Base-by-base conservation (phyloP, 495 filamentous ascomycete genomes). In the Choiromyces venosus region DNA sequence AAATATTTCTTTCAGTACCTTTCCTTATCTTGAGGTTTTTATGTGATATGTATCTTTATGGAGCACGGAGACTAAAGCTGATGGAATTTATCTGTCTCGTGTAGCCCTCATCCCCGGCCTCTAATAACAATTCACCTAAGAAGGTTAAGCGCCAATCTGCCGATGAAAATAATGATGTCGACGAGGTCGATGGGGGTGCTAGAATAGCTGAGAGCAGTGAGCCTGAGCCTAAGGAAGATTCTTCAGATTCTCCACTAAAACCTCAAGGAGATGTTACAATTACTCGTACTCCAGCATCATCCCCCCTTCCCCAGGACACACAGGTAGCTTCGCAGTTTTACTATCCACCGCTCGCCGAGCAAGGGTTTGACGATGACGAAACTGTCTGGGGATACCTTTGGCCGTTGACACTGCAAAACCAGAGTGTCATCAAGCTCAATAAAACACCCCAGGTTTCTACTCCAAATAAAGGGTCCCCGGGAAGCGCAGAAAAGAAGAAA, bases 351-450 rank as follows among this genome's bases (percentile, higher is more conserved):
- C 88, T 92, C 7, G 85, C 87, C n/a, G 87, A 88, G 42, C 87
- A 93, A 35, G 90, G 91, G 10, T 89, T 92, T 68, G 92, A 94
- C 56, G 92, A 91, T 67, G 93, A 97, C 81, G 91, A 93, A 79
- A 76, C 52, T 12, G 92, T 97, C 2, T 99, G 95, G 96, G 95
- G 95, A 18, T 99, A 99, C 76, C 84, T 99, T 7, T 87, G 96
- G 71, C 93, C 94, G 21, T 82, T 97, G 33, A 89, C 93, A 80
- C 89, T 87, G 21, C 87, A 90, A n/a, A 84, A 82, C 18, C 85
- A 88, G 36, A 84, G 96, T 52, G 91, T 97, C 12, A 81, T 97
- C 80, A 89, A 86, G 82, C 83, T 87, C 25, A 82, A 85, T n/a
- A 83, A 82, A 0, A 78, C 83, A 1, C 42, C 74, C 1, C 73